A percentile compares a stretch with the other conserved stretches of the same genome.
phyloP scores from a whole-genome alignment of 2,329 filamentous ascomycete species.

The Zymoseptoria brevis region DNA sequence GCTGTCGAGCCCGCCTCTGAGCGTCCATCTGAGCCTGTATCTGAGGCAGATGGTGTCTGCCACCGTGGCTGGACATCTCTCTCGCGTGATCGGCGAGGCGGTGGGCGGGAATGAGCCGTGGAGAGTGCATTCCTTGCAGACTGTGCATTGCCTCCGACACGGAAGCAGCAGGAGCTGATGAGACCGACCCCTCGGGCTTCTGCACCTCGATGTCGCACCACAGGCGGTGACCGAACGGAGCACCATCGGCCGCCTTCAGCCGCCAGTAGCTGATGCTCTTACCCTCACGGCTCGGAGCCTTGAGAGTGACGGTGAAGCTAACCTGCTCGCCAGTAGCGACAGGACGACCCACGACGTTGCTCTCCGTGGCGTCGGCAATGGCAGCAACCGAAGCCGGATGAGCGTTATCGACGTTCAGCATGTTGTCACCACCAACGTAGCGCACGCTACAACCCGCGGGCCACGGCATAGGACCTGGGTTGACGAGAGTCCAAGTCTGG shows the following conservation, averaged over 20 bases:
- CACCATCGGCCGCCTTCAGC: constrained; percentile 69
- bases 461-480: constrained; percentile 72
- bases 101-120: not conserved
- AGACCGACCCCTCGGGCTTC: constrained; percentile 13
- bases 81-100: not conserved
- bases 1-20: constrained; percentile 6
- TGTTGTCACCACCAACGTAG: constrained; percentile 90
- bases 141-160: constrained; percentile 4
- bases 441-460: constrained; percentile 82
- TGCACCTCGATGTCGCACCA: constrained; percentile 84
- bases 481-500: constrained; percentile 86
- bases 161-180: constrained; percentile 3
- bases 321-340: constrained; percentile 67
- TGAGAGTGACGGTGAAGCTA: constrained; percentile 76
- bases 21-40: constrained; percentile 4
- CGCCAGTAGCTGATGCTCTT: constrained; percentile 95
- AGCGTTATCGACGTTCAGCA: constrained; percentile 79
- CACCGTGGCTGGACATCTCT: not conserved
- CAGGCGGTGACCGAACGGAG: constrained; percentile 82
- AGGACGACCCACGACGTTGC: constrained; percentile 62
- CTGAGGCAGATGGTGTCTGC: not conserved
- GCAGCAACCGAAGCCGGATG: constrained; percentile 71
- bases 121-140: not conserved
- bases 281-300: constrained; percentile 67
- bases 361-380: constrained; percentile 72